Evolutionary conservation across 371 early-diverging fungal genomes (phyloP).

Genomic region (Catenaria anguillulae): DNA sequence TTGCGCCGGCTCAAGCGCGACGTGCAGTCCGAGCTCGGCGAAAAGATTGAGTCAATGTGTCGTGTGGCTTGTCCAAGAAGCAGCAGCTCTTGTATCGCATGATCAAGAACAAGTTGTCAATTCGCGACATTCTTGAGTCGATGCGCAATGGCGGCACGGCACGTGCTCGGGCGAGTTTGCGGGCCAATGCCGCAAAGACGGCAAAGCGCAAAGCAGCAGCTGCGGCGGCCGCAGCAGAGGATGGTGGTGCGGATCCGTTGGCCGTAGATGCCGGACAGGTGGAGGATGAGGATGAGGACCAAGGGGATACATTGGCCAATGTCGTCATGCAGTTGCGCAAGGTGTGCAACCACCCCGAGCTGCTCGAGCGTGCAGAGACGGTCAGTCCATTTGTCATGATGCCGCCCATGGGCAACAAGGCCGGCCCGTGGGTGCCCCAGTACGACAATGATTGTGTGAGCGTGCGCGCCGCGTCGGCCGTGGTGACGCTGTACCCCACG

Average conservation of each 20-base stretch:
- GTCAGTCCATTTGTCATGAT: slow-evolving; percentile 17
- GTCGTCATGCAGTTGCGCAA: slow-evolving; percentile 97
- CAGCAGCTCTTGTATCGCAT: slow-evolving; percentile 66
- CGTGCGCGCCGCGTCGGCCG: neutral
- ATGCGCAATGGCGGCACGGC: slow-evolving; percentile 23
- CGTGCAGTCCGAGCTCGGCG: slow-evolving; percentile 89
- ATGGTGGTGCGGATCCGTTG: neutral
- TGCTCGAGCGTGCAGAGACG: slow-evolving; percentile 89
- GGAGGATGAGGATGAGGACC: neutral
- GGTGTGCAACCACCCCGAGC: slow-evolving; percentile 95
- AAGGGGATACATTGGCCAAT: slow-evolving; percentile 72
- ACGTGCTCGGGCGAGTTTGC: slow-evolving; percentile 28
- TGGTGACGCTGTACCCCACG: neutral
- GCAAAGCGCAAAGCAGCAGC: neutral
- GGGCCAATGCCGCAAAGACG: slow-evolving; percentile 12
- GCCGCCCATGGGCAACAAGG: neutral
- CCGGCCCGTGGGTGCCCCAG: neutral
- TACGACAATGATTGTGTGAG: neutral
- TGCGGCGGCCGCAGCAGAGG: neutral
- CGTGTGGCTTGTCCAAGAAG: slow-evolving; percentile 67
- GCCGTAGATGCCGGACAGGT: neutral
- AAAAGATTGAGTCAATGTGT: slow-evolving; percentile 78
- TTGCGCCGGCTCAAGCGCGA: slow-evolving; percentile 91
- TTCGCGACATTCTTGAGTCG: slow-evolving; percentile 62
- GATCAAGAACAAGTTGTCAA: slow-evolving; percentile 64